Conservation (phyloP, 257 asterid genomes). For the Solanum microdontum region DNA sequence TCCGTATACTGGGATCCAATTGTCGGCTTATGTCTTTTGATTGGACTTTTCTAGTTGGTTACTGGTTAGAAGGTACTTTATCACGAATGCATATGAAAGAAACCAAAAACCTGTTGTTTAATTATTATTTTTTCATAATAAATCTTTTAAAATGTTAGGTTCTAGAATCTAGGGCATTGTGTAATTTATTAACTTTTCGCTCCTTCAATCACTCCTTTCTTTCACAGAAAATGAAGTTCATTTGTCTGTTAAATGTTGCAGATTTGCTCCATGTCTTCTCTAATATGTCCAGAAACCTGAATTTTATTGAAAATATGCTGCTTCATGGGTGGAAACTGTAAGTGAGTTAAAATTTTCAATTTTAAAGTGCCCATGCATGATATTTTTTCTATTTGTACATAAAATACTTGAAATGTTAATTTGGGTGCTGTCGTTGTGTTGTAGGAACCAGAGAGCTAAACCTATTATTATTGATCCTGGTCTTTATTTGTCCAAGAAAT, state of each 20-base stretch:
- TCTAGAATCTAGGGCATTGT: not conserved
- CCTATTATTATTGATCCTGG: constrained; percentile 93
- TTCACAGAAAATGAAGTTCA: not conserved
- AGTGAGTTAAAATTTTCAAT: constrained; percentile 15
- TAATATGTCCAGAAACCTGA: constrained; percentile 68
- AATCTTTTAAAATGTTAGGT: not conserved
- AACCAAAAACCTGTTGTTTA: not conserved
- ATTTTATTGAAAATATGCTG: constrained; percentile 80
- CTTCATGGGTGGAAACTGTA: constrained; percentile 97
- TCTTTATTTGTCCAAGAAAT: constrained; percentile 80
- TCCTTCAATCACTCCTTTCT: not conserved
- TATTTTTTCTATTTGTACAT: not conserved
- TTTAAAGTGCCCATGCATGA: not conserved
- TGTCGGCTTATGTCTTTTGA: not conserved
- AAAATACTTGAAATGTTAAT: not conserved
- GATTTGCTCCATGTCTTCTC: constrained; percentile 84
- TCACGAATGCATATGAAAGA: not conserved
- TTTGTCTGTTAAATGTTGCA: constrained; percentile 31
- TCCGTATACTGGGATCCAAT: not conserved
- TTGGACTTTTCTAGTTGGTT: not conserved
- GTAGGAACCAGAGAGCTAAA: constrained; percentile 92
- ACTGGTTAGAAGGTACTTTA: not conserved
- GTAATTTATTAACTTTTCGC: not conserved
- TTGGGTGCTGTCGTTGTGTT: constrained; percentile 1
- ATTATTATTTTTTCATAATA: not conserved